These are phyloP conservation scores for Microbotryum silenes-acaulis DNA, from an alignment of 1,284 basidiomycete genomes.

Conservation along the genomic window DNA sequence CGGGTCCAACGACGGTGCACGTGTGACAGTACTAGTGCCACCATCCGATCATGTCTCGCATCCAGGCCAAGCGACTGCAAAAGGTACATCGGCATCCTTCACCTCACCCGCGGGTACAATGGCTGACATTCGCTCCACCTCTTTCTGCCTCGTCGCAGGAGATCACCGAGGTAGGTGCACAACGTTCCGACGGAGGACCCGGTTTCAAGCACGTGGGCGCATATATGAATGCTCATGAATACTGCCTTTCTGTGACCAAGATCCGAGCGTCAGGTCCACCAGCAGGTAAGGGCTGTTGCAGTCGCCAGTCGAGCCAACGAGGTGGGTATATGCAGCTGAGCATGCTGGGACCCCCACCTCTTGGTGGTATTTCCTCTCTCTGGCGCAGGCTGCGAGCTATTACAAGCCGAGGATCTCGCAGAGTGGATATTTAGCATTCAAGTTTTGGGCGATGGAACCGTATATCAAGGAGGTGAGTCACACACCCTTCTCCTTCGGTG, in stretches of 20 bases:
- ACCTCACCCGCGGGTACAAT: too few relatives aligned
- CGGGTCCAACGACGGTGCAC: too few relatives aligned
- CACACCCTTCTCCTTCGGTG: background rate
- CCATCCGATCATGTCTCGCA: constrained; percentile 11
- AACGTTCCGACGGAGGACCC: background rate
- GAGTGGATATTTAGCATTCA: constrained; percentile 18
- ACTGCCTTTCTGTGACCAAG: background rate
- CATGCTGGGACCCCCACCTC: background rate
- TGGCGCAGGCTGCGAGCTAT: constrained; percentile 15
- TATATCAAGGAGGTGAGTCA: constrained; percentile 23
- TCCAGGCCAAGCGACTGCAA: constrained; percentile 20
- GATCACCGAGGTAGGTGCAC: constrained; percentile 13
- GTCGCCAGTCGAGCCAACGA: too few relatives aligned
- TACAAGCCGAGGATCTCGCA: constrained; percentile 26
- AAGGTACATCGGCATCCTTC: constrained; percentile 9
- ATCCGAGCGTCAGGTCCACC: constrained; percentile 23
- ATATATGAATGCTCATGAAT: background rate
- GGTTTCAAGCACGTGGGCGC: too few relatives aligned
- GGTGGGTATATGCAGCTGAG: too few relatives aligned
- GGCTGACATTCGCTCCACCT: too few relatives aligned
- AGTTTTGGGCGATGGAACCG: constrained; percentile 18
- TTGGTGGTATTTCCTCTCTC: background rate
- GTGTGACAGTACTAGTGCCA: background rate
- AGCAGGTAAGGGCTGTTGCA: constrained; percentile 1
- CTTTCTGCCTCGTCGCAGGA: constrained; percentile 8